Evolutionary conservation across 2,329 filamentous ascomycete species (phyloP).

Genomic region (Chrysoporthe austroafricana): DNA sequence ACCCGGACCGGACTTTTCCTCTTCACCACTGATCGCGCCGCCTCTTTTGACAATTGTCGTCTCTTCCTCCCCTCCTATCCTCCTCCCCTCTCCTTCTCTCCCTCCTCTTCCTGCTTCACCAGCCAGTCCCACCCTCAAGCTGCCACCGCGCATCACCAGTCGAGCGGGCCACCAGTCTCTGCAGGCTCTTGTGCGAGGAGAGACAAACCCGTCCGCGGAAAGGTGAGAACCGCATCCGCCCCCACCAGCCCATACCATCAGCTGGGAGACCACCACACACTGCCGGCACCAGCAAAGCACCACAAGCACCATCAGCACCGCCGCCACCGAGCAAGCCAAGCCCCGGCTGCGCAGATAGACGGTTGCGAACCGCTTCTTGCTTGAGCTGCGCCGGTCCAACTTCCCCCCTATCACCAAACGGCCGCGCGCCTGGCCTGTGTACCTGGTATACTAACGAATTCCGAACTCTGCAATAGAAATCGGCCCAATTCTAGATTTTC

Average conservation of each 20-base stretch:
- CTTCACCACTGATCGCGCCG: conserved; percentile 21
- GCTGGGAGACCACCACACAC: background rate
- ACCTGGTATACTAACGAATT: conserved; percentile 1
- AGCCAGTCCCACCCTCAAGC: conserved; percentile 5
- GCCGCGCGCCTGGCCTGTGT: background rate
- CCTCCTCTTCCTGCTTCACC: background rate
- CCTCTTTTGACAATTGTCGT: conserved; percentile 14
- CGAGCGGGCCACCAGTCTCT: conserved; percentile 14
- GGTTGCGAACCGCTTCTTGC: conserved; percentile 14
- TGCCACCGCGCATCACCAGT: conserved; percentile 12
- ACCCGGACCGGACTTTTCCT: conserved; percentile 13
- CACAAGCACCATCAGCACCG: background rate
- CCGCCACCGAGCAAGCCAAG: background rate
- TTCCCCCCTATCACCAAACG: conserved; percentile 4
- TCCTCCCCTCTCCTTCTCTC: background rate
- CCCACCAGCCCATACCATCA: conserved; percentile 5
- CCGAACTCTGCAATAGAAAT: background rate
- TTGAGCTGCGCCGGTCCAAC: conserved; percentile 12
- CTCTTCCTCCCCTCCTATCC: background rate
- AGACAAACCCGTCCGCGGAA: conserved; percentile 15
- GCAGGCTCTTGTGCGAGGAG: conserved; percentile 19
- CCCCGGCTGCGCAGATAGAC: conserved; percentile 11
- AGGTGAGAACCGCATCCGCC: conserved; percentile 16
- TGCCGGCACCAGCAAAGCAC: background rate
- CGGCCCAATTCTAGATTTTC: background rate